phyloP scores from a whole-genome alignment of 2,329 filamentous ascomycete species.

The Graphiopsis chlorocephala region DNA sequence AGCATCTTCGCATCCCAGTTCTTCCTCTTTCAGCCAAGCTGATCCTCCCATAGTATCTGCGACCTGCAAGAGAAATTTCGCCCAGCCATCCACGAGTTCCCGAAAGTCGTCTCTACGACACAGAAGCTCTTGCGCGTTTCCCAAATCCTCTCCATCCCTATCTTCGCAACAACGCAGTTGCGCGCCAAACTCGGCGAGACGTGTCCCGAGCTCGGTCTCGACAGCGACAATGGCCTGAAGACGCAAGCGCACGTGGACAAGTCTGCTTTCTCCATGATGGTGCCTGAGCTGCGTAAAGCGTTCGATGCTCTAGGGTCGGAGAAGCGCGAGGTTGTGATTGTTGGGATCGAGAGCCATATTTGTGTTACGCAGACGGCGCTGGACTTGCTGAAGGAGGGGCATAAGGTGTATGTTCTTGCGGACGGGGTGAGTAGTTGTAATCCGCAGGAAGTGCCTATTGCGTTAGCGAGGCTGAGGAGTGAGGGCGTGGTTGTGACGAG shows the following conservation, averaged over 20 bases:
- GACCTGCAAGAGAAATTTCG: slow-evolving; percentile 95
- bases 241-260: slow-evolving; percentile 71
- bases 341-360: slow-evolving; percentile 92
- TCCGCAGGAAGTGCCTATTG: slow-evolving; percentile 73
- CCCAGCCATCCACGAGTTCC: slow-evolving; percentile 76
- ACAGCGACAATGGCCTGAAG: slow-evolving; percentile 48
- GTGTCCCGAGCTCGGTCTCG: slow-evolving; percentile 65
- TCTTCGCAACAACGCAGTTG: slow-evolving; percentile 85
- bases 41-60: slow-evolving; percentile 61
- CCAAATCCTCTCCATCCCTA: slow-evolving; percentile 64
- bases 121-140: slow-evolving; percentile 53
- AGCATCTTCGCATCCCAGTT: not conserved
- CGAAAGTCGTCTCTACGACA: slow-evolving; percentile 62
- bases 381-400: slow-evolving; percentile 71
- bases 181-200: slow-evolving; percentile 74
- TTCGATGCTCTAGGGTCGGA: slow-evolving; percentile 40
- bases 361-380: slow-evolving; percentile 91
- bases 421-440: slow-evolving; percentile 91
- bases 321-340: slow-evolving; percentile 66
- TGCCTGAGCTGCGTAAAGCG: slow-evolving; percentile 60
- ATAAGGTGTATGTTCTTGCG: slow-evolving; percentile 80
- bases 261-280: slow-evolving; percentile 84
- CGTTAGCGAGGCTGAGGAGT: slow-evolving; percentile 69
- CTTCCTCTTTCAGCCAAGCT: not conserved
- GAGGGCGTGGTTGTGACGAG: slow-evolving; percentile 79